Conservation (phyloP, 768 basidiomycete species). For the Trametes gibbosa region DNA sequence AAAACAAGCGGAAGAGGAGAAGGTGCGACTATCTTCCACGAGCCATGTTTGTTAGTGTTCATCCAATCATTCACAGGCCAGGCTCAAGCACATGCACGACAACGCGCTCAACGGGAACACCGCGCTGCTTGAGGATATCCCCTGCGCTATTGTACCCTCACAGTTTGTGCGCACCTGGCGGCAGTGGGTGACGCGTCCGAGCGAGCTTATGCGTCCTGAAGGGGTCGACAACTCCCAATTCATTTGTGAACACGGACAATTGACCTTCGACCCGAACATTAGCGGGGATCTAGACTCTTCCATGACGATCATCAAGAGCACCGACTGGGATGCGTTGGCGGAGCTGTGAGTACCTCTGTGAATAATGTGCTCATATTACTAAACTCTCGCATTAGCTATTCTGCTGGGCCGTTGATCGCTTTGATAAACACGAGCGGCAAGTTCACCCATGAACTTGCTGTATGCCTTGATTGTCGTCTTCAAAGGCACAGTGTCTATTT, state of each 20-base stretch:
- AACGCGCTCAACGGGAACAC: slow-evolving; percentile 46
- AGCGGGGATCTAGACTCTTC: slow-evolving; percentile 55
- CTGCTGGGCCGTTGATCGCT: slow-evolving; percentile 51
- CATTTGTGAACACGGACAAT: slow-evolving; percentile 63
- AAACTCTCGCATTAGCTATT: slow-evolving; percentile 42
- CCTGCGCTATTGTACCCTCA: slow-evolving; percentile 58
- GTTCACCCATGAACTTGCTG: slow-evolving; percentile 48
- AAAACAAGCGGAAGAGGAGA: slow-evolving; percentile 74
- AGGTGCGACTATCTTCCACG: slow-evolving; percentile 40
- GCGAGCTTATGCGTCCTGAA: slow-evolving; percentile 55
- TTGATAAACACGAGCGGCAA: slow-evolving; percentile 36
- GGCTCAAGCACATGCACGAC: slow-evolving; percentile 61
- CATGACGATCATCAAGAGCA: slow-evolving; percentile 53
- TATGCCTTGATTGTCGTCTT: slow-evolving; percentile 61
- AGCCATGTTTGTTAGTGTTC: neutral
- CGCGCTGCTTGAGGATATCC: slow-evolving; percentile 44
- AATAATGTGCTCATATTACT: neutral
- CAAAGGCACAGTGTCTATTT: slow-evolving; percentile 43
- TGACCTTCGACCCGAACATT: slow-evolving; percentile 66
- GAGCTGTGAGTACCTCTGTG: slow-evolving; percentile 45
- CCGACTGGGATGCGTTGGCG: slow-evolving; percentile 64
- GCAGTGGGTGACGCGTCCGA: slow-evolving; percentile 62
- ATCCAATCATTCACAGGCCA: slow-evolving; percentile 43
- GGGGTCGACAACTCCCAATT: slow-evolving; percentile 58
- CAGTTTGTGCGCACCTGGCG: slow-evolving; percentile 68